Evolutionary conservation across 75 land plant genomes (phyloP).

Genomic region (Sequoia sempervirens): DNA sequence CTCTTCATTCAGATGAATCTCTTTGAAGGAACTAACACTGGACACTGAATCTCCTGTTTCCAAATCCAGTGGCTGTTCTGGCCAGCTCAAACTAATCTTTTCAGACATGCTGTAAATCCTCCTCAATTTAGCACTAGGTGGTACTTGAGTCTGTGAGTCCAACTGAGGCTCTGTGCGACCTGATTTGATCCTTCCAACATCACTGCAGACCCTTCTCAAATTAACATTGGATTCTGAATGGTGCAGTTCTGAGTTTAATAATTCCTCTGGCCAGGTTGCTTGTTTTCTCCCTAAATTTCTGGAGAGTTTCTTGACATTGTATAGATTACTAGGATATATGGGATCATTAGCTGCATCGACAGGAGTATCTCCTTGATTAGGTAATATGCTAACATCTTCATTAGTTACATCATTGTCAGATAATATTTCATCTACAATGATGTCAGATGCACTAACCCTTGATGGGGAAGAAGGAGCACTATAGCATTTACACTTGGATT

Average conservation of each 20-base stretch:
- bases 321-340: neutral
- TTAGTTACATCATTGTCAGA: slow-evolving; percentile 33
- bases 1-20: slow-evolving; percentile 13
- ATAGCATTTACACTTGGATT: slow-evolving; percentile 36
- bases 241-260: slow-evolving; percentile 32
- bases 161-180: slow-evolving; percentile 10
- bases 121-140: slow-evolving; percentile 19
- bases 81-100: slow-evolving; percentile 62
- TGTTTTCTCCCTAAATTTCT: slow-evolving; percentile 15
- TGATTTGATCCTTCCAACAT: slow-evolving; percentile 29
- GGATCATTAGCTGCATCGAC: slow-evolving; percentile 6
- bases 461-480: slow-evolving; percentile 78
- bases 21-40: slow-evolving; percentile 39
- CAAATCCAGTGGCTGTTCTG: slow-evolving; percentile 56
- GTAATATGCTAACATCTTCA: slow-evolving; percentile 38
- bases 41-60: slow-evolving; percentile 22
- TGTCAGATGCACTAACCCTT: slow-evolving; percentile 43
- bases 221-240: slow-evolving; percentile 17
- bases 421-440: slow-evolving; percentile 42
- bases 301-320: slow-evolving; percentile 19
- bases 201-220: slow-evolving; percentile 41
- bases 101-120: slow-evolving; percentile 45
- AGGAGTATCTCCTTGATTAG: slow-evolving; percentile 19
- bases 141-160: slow-evolving; percentile 12
- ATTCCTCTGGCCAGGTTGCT: slow-evolving; percentile 43